Conservation (phyloP, 108 stramenopile species). For the Hondaea fermentalgiana region DNA sequence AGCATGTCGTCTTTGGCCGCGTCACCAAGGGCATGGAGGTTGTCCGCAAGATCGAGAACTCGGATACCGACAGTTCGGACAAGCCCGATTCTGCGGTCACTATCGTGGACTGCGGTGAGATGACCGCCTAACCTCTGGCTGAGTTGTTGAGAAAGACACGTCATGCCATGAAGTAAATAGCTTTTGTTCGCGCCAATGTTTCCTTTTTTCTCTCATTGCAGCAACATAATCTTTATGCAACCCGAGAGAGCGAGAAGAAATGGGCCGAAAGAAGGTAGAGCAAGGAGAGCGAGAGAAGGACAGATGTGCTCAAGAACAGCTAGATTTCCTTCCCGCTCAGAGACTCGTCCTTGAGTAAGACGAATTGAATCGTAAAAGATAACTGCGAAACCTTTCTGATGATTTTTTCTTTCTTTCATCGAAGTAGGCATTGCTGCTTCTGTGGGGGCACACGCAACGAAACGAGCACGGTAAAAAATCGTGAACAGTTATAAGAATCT, state of each 20-base stretch:
- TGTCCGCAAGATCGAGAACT: slow-evolving; percentile 72
- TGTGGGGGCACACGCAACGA: no score
- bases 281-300: no score
- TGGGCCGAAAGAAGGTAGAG: no score
- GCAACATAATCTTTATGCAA: no score
- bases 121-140: slow-evolving; percentile 10
- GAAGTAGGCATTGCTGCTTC: not conserved
- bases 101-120: slow-evolving; percentile 85
- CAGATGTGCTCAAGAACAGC: no score
- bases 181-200: not conserved
- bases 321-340: no score
- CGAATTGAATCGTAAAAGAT: not conserved
- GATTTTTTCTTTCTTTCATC: not conserved
- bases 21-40: slow-evolving; percentile 94
- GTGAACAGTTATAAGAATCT: not conserved
- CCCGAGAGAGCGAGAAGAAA: no score
- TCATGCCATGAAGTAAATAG: not conserved
- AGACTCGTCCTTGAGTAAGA: no score
- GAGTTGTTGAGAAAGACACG: not conserved
- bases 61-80: slow-evolving; percentile 48
- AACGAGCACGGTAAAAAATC: no score
- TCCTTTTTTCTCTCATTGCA: no score
- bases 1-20: slow-evolving; percentile 97
- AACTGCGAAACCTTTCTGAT: not conserved
- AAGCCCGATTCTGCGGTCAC: slow-evolving; percentile 71